A percentile compares a stretch with the other conserved stretches of the same genome.
Evolutionary conservation across 371 early-diverging fungal species (phyloP).

Genomic region (Zychaea mexicana): DNA sequence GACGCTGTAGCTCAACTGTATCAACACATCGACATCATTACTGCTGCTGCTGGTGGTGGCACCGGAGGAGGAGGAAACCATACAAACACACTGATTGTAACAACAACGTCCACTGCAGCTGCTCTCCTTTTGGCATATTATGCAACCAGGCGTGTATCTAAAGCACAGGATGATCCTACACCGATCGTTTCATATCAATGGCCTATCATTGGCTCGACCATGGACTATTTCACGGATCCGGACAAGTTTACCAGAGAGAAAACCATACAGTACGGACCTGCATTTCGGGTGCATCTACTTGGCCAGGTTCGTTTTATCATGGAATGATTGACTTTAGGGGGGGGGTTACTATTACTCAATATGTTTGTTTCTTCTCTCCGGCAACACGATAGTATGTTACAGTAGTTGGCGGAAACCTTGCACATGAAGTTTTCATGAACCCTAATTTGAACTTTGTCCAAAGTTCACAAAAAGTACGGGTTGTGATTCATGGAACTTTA

Average conservation of each 20-base stretch:
- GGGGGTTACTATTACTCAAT: neutral
- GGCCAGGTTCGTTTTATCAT: constrained; percentile 16
- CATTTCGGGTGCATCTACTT: constrained; percentile 12
- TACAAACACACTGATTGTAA: neutral
- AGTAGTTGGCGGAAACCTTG: constrained; percentile 25
- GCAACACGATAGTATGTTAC: constrained; percentile 11
- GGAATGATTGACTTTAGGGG: neutral
- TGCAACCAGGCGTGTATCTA: neutral
- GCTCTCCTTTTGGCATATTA: neutral
- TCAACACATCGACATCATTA: too few relatives aligned
- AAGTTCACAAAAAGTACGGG: constrained; percentile 25
- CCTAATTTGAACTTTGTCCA: constrained; percentile 24
- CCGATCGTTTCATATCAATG: constrained; percentile 18
- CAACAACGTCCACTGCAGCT: neutral
- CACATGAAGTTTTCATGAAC: constrained; percentile 24
- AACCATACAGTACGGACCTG: constrained; percentile 13
- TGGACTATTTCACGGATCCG: constrained; percentile 10
- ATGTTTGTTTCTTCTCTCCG: neutral
- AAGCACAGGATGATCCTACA: neutral
- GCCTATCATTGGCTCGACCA: constrained; percentile 20
- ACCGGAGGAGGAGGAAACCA: too few relatives aligned
- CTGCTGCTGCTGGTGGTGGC: too few relatives aligned
- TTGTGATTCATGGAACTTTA: too few relatives aligned
- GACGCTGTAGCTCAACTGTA: too few relatives aligned
- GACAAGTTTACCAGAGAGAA: constrained; percentile 9